A percentile compares a stretch with the other conserved stretches of the same genome.
Evolutionary conservation across 2,329 filamentous ascomycete species (phyloP).

Genomic region (Colletotrichum sp.): DNA sequence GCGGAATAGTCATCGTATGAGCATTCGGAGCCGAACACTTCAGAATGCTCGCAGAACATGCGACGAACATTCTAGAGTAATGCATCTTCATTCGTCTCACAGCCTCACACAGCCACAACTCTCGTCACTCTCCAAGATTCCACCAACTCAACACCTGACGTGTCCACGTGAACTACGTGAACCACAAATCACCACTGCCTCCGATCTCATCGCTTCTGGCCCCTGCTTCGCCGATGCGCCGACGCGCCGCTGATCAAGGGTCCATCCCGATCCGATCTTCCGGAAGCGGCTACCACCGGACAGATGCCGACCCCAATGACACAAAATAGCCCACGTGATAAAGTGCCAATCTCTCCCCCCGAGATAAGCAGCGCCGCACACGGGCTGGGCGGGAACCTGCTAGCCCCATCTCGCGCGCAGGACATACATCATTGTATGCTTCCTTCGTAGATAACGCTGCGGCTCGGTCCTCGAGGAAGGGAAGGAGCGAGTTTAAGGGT

Average conservation of each 20-base stretch:
- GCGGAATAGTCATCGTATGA: neutral
- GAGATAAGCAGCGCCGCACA: neutral
- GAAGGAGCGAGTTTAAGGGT: neutral
- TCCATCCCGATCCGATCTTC: neutral
- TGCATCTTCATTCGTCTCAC: neutral
- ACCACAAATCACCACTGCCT: neutral
- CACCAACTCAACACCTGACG: neutral
- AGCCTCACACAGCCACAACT: neutral
- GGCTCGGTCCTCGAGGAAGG: neutral
- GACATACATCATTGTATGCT: neutral
- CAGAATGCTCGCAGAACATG: neutral
- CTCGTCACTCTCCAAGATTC: neutral
- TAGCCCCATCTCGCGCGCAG: neutral
- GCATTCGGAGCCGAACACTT: rapidly evolving
- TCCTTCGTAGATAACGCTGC: neutral
- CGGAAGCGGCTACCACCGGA: neutral
- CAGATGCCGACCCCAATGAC: neutral
- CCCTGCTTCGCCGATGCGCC: neutral
- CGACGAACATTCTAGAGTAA: neutral
- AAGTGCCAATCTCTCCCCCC: neutral
- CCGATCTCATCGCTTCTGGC: neutral
- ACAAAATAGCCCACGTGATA: neutral
- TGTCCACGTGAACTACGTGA: neutral
- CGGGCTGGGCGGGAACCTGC: neutral
- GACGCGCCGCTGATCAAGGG: neutral